These are phyloP conservation scores for Fusarium praegraminearum DNA, from an alignment of 2,329 filamentous ascomycete species.

Conservation along the genomic window DNA sequence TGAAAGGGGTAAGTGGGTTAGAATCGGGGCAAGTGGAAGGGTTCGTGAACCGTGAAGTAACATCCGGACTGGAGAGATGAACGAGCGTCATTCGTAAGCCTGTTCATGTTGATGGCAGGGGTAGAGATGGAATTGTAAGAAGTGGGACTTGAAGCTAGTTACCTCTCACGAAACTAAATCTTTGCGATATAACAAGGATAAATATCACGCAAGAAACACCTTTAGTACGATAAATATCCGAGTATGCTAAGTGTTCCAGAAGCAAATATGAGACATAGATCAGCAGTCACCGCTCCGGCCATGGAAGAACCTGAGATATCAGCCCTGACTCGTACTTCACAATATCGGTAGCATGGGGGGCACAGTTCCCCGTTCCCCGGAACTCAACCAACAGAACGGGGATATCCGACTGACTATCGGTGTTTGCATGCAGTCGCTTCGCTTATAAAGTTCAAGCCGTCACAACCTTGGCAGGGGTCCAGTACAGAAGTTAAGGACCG, in stretches of 20 bases:
- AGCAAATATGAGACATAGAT: neutral
- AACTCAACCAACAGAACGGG: neutral
- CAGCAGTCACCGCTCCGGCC: fast-evolving
- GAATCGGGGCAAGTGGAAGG: neutral
- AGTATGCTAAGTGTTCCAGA: fast-evolving
- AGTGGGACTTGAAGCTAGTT: too few relatives aligned
- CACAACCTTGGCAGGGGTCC: neutral
- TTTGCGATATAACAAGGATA: too few relatives aligned
- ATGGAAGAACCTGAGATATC: neutral
- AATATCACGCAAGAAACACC: too few relatives aligned
- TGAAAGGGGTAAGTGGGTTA: neutral
- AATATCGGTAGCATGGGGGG: neutral
- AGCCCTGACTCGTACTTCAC: neutral
- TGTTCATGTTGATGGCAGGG: neutral
- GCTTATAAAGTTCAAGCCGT: neutral
- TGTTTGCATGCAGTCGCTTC: neutral
- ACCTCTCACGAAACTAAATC: too few relatives aligned
- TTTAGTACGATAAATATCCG: too few relatives aligned
- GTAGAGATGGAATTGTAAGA: neutral
- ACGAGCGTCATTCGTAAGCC: neutral
- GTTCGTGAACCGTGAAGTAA: neutral
- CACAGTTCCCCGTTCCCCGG: neutral
- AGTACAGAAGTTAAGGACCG: too few relatives aligned
- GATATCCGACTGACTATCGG: neutral
- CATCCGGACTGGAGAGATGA: neutral